Base-by-base conservation (phyloP, 257 asterid genomes). In the Voacanga thouarsii region DNA sequence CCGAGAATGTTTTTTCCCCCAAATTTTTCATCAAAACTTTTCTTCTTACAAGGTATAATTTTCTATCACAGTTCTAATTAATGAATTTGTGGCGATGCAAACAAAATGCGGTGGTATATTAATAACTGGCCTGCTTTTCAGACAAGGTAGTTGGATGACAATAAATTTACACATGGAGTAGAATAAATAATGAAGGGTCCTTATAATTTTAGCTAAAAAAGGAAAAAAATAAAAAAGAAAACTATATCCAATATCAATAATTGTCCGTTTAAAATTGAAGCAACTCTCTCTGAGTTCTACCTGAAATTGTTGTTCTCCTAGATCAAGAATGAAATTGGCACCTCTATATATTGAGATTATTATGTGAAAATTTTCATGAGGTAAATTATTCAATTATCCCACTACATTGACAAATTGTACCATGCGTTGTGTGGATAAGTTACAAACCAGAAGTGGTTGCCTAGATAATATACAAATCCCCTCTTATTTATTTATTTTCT, bases 101-200 rank as follows among this genome's bases (percentile, higher is more conserved):
- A 16, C 26, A 64, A 14, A 33, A 33, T 33, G 37, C 37, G 37
- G 37, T 33, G 37, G 37, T 33, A 33, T 33, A 33, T 33, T 33
- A 33, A 33, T 33, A 2, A 33, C 37, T 24, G 60, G 61, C 75
- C 70, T 80, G 26, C 68, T 61, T 72, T 76, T 51, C 5, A 28
- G 44, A 19, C 1, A 53, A 18, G 77, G 75, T 61, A 23, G 84
- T 24, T 55, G 41, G 21, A n/a, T 14, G 51, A 6, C 37, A 56
- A 3, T 79, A 50, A 61, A 70, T 61, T 14, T 30, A 50, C 79
- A 51, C 71, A 43, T 53, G 75, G 49, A 55, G 12, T 67, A 37
- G 28, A 7, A 19, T 18, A 24, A 51, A 73, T 26, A 2, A 14
- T 21, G 26, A 16, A 61, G 28, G 50, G 1, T 21, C 30, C 30